Evolutionary conservation across 2,329 filamentous ascomycete species (phyloP), one percentile per base, ranked within the genome.

Genomic region (Dactylellina drechsleri): DNA sequence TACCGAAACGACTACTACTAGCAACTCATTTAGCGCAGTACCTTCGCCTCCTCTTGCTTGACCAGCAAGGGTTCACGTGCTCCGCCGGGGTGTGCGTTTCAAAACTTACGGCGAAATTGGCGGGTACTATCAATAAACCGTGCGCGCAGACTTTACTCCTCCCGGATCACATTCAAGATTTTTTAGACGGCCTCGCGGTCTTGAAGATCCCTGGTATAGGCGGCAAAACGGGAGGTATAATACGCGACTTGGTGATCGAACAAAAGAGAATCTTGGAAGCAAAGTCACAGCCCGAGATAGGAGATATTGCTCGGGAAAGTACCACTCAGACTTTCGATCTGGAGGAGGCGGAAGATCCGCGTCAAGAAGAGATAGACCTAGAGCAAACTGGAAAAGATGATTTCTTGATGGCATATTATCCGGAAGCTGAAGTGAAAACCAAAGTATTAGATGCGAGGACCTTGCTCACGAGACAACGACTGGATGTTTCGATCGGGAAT

Each of bases 1-100:
- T 85, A 53, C 85, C 84, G 78, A 82, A 90, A 64, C 88, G 91
- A 47, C 85, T 97, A 40, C 83, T 90, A 12, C 84, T 97, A 7
- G 93, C 88, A 3, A 95, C 92, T 10, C 92, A 97, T 82, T 83
- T 98, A 36, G 92, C 92, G 4, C 84, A 87, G 31, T 85, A 94
- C 80, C 82, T 98, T 26, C 89, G 94, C 12, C 83, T 86, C 66
- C 87, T 87, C 79, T 84, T 98, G 10, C 91, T 96, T 79, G 84
- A 89, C 53, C 85, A 92, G 53, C 90, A 89, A 79, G 92, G 92
- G 0, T 97, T 94, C 82, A 97, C 93, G 0, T 91, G 91, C 28
- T 94, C 93, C 0, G 93, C 92, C 49, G 94, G 94, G 2, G 88
- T 98, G 20, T 90, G 93, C 1, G 96, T 92, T 0, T 94, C 90